phyloP scores from a whole-genome alignment of 2,329 filamentous ascomycete genomes.

The Fusarium penzigii region DNA sequence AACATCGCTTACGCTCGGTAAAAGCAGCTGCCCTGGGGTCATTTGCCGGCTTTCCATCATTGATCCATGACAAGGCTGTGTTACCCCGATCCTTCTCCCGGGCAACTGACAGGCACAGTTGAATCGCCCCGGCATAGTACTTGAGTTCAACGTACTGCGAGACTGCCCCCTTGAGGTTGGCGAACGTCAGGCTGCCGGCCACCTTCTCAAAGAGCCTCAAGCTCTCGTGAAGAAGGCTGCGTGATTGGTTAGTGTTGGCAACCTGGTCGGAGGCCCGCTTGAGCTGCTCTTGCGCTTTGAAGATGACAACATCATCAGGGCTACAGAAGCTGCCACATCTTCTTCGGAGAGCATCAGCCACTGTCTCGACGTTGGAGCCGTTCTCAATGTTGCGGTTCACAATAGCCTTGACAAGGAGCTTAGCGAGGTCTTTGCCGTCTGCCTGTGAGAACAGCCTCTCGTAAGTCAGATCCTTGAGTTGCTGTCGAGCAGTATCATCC shows the following conservation, averaged over 20 bases:
- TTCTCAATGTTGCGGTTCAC: constrained; percentile 97
- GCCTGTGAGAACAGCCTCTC: constrained; percentile 81
- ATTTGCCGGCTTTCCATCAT: constrained; percentile 72
- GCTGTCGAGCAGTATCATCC: constrained; percentile 67
- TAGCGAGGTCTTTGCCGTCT: constrained; percentile 84
- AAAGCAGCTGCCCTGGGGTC: constrained; percentile 72
- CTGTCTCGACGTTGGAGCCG: constrained; percentile 95
- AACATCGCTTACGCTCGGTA: constrained; percentile 73
- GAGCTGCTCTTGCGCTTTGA: constrained; percentile 95
- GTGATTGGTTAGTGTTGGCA: constrained; percentile 72
- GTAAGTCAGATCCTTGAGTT: constrained; percentile 78
- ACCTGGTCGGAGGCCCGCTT: constrained; percentile 83
- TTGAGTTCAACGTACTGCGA: constrained; percentile 77
- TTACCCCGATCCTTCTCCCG: constrained; percentile 85
- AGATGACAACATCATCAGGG: constrained; percentile 94
- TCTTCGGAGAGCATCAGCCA: constrained; percentile 88
- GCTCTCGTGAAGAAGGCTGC: constrained; percentile 84
- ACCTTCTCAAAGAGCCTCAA: constrained; percentile 86
- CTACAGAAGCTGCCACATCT: constrained; percentile 97
- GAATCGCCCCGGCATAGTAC: constrained; percentile 93
- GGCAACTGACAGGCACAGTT: constrained; percentile 81
- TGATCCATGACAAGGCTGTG: constrained; percentile 80
- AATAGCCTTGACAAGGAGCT: constrained; percentile 93
- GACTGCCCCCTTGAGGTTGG: constrained; percentile 77
- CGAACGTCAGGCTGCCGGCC: constrained; percentile 75